phyloP scores from a whole-genome alignment of 2,329 filamentous ascomycete genomes.

The Sporothrix euskadiensis region DNA sequence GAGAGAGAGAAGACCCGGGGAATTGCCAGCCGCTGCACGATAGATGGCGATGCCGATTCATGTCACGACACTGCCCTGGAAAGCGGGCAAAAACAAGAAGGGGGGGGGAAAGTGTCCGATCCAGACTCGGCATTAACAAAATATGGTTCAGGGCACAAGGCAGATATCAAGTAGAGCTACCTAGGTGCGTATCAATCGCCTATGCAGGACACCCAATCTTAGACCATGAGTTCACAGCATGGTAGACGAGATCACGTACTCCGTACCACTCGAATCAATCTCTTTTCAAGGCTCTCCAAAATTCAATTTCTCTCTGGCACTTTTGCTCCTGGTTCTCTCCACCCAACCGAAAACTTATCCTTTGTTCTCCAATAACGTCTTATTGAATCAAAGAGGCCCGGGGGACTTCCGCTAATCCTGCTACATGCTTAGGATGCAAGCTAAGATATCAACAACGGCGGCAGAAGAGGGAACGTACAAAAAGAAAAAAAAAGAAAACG shows the following conservation, averaged over 20 bases:
- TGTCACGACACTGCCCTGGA: neutral
- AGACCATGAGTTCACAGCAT: neutral
- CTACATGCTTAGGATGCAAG: too few relatives aligned
- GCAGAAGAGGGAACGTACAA: neutral
- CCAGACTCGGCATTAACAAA: neutral
- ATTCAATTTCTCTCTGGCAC: neutral
- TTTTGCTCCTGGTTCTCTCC: neutral
- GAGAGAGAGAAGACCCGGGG: neutral
- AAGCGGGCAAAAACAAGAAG: neutral
- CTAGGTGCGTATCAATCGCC: neutral
- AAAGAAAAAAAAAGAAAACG: too few relatives aligned
- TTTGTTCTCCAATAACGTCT: too few relatives aligned
- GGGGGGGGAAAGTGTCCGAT: too few relatives aligned
- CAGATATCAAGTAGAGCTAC: neutral
- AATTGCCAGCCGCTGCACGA: neutral
- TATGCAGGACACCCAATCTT: neutral
- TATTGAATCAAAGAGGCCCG: too few relatives aligned
- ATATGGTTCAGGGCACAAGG: neutral
- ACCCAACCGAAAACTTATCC: neutral
- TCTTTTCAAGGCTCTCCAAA: too few relatives aligned
- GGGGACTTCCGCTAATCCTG: too few relatives aligned
- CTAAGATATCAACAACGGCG: neutral
- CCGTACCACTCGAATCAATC: neutral
- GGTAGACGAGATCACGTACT: conserved; percentile 2
- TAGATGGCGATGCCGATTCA: neutral